Evolutionary conservation across 2,329 filamentous ascomycete species (phyloP), one percentile per base, ranked within the genome.

Genomic region (Stemphylium vesicarium): DNA sequence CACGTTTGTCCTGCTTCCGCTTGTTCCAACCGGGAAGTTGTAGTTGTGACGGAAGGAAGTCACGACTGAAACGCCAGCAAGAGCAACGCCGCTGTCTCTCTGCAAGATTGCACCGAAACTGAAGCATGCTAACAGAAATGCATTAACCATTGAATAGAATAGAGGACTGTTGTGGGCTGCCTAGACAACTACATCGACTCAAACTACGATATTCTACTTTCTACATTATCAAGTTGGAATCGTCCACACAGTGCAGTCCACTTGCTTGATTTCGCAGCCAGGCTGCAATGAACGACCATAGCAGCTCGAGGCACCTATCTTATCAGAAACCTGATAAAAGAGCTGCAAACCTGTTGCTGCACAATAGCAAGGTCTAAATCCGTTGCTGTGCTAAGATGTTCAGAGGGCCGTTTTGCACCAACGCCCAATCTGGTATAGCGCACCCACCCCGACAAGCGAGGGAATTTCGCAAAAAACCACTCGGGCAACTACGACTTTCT

Each of bases 401-500:
- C 42, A 35, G 26, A 20, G 20, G 20, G 20, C 20, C 20, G 20
- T 20, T 20, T 20, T 20, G 20, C 20, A 20, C 20, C 20, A 20
- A 20, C 20, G 20, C 20, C 13, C 29, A 29, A 36, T n/a, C 4
- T 12, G 20, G 46, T 16, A 35, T 50, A 42, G 50, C 22, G 42
- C 37, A 36, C 50, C 50, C 50, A 53, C 50, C 29, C 42, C 20
- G 20, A 20, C 20, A 20, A 20, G 20, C 20, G 20, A 20, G 20
- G 20, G 47, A 51, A 39, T 45, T 41, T 54, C 51, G 51, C 47
- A 20, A 20, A 20, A 20, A 20, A 20, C 20, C 20, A 20, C 20
- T 20, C 20, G 20, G 20, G 20, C 20, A 20, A 48, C 50, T 36
- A 46, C 43, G 50, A 53, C 37, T 54, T 29, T 49, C 48, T 53